phyloP scores from a whole-genome alignment of 495 filamentous ascomycete species.

The Aspergillus egyptiacus region DNA sequence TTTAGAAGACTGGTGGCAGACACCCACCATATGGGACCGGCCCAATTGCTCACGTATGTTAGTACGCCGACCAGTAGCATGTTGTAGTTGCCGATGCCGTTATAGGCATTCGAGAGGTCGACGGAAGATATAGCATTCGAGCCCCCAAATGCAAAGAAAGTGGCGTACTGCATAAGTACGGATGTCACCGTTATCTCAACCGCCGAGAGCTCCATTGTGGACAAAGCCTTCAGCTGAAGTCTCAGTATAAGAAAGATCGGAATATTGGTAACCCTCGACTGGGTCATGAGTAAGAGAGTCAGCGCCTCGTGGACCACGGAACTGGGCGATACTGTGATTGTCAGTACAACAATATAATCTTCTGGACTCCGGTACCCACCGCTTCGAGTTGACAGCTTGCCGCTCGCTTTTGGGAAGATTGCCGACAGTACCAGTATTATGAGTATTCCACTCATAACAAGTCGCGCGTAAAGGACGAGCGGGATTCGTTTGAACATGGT shows the following conservation, averaged over 20 bases:
- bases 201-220: conserved; percentile 37
- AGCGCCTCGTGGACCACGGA: conserved; percentile 57
- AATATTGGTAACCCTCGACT: conserved; percentile 74
- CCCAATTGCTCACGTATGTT: conserved; percentile 87
- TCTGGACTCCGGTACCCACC: conserved; percentile 14
- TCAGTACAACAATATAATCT: conserved; percentile 5
- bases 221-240: conserved; percentile 49
- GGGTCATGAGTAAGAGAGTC: conserved; percentile 76
- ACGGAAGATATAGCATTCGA: conserved; percentile 89
- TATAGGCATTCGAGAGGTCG: conserved; percentile 78
- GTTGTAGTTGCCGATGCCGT: conserved; percentile 68
- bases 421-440: conserved; percentile 31
- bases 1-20: conserved; percentile 54
- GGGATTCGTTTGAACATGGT: conserved; percentile 47
- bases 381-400: neutral
- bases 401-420: conserved; percentile 6
- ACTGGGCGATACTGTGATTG: conserved; percentile 12
- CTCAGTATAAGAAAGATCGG: conserved; percentile 76
- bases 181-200: conserved; percentile 57
- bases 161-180: conserved; percentile 62
- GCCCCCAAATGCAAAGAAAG: conserved; percentile 88
- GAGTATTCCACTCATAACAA: conserved; percentile 44
- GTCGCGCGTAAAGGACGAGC: conserved; percentile 35
- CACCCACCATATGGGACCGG: conserved; percentile 83
- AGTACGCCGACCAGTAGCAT: conserved; percentile 64